Base-by-base conservation (phyloP, 495 filamentous ascomycete species). In the Lentithecium fluviatile region DNA sequence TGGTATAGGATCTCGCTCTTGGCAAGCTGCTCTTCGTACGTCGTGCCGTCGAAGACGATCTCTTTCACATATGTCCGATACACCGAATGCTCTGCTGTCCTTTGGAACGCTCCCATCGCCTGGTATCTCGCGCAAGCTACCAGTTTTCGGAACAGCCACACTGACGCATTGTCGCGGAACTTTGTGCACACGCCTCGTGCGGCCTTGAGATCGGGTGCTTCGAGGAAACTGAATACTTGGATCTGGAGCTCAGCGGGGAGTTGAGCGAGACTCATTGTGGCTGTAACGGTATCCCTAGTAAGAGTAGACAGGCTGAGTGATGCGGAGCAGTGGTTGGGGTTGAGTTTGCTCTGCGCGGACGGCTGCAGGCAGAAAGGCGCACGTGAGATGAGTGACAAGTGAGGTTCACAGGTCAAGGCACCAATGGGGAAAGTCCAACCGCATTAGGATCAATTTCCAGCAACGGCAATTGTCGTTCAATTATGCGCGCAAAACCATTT, bases 21-120 rank as follows among this genome's bases (percentile, higher is more conserved):
- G 0, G 62, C 57, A 12, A 58, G 48, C 2, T 4, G 23, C 42
- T 2, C n/a, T 15, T 55, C 36, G 51, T 63, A 67, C 3, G 55
- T 45, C 0, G 59, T 58, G 0, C 59, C 64, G 52, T 67, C 64
- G 37, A 54, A 67, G 19, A 67, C 34, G 2, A 67, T 59, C 34
- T 62, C 58, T 23, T 67, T 63, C 36, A 63, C 64, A 46, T 59
- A 67, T 37, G 11, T 60, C 13, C 15, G 42, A 26, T 59, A 67
- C 25, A 38, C 19, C 12, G 52, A 1, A 42, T 67, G 64, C 38
- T 48, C 23, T 13, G 55, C 55, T 15, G 63, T 60, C 1, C 17
- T 52, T 37, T 62, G 52, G 15, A 67, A 45, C 6, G 53, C 53
- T 13, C 58, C 42, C 38, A 67, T 29, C 6, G 58, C 64, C 23